These are phyloP conservation scores for Colletotrichum truncatum DNA, from an alignment of 2,329 filamentous ascomycete genomes.

Conservation along the genomic window DNA sequence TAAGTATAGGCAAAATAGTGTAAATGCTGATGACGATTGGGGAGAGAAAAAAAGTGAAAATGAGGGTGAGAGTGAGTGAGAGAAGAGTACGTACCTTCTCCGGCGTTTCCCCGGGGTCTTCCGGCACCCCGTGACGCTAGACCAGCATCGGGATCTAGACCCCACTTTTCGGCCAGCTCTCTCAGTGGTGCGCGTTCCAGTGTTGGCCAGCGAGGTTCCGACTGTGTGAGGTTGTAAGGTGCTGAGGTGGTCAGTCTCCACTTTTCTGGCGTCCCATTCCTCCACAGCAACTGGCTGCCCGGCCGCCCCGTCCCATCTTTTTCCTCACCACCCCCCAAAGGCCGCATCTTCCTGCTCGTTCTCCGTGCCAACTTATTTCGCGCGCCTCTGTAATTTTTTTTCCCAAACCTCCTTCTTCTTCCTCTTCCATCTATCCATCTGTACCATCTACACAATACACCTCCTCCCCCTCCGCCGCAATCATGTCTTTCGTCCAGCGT, in stretches of 20 bases:
- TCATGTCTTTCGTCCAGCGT: slow-evolving; percentile 84
- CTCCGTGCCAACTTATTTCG: slow-evolving; percentile 30
- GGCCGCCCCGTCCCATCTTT: slow-evolving; percentile 25
- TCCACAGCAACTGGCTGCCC: slow-evolving; percentile 15
- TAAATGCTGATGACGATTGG: not conserved
- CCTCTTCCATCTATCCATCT: slow-evolving; percentile 27
- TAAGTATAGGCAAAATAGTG: no score
- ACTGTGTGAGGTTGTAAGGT: no score
- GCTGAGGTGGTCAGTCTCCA: not conserved
- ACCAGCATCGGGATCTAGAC: not conserved
- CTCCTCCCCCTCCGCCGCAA: slow-evolving; percentile 36
- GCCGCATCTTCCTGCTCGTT: slow-evolving; percentile 13
- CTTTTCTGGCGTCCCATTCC: not conserved
- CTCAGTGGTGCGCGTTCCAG: not conserved
- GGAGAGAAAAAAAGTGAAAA: not conserved
- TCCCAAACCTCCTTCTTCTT: slow-evolving; percentile 35
- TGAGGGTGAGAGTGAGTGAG: not conserved
- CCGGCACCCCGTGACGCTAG: slow-evolving; percentile 18
- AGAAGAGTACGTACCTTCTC: slow-evolving; percentile 17
- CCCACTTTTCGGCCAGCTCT: not conserved
- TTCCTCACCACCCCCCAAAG: slow-evolving; percentile 2
- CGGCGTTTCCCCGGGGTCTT: slow-evolving; percentile 26
- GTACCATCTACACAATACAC: slow-evolving; percentile 25
- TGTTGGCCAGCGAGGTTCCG: slow-evolving; percentile 23
- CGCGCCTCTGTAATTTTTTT: slow-evolving; percentile 35